Conservation (phyloP, 1,284 basidiomycete genomes). For the Coriolopsis trogii region DNA sequence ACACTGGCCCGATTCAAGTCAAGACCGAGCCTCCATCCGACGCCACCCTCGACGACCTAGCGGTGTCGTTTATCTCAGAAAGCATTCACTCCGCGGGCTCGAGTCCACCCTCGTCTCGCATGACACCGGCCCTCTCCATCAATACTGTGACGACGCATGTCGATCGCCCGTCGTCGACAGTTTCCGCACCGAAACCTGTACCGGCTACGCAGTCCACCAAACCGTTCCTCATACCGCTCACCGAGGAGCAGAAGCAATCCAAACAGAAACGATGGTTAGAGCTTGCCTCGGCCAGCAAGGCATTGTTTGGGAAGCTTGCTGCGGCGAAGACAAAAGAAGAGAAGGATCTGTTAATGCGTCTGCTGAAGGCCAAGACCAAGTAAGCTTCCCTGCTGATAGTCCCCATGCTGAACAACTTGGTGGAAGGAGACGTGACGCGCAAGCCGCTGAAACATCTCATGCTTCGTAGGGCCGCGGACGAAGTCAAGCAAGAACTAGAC, state of each 20-base stretch:
- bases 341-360: slow-evolving; percentile 56
- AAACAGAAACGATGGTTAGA: slow-evolving; percentile 61
- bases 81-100: slow-evolving; percentile 44
- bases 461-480: slow-evolving; percentile 29
- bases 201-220: neutral
- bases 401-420: neutral
- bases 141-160: neutral
- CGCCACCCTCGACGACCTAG: slow-evolving; percentile 48
- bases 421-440: neutral
- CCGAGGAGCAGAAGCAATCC: slow-evolving; percentile 31
- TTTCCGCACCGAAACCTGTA: neutral
- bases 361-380: slow-evolving; percentile 51
- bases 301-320: slow-evolving; percentile 61
- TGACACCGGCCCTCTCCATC: neutral
- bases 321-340: slow-evolving; percentile 61
- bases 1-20: neutral
- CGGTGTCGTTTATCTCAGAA: slow-evolving; percentile 56
- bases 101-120: neutral
- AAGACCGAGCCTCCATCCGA: slow-evolving; percentile 7
- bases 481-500: slow-evolving; percentile 16
- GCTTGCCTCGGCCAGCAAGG: slow-evolving; percentile 72
- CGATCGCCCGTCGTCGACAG: neutral
- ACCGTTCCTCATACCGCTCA: neutral
- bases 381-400: slow-evolving; percentile 22
- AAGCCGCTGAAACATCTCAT: slow-evolving; percentile 7